Percentiles rank a stretch among this genome's conserved stretches.
Evolutionary conservation across 148 eudicot species (phyloP).

Genomic region (Drosera capensis): DNA sequence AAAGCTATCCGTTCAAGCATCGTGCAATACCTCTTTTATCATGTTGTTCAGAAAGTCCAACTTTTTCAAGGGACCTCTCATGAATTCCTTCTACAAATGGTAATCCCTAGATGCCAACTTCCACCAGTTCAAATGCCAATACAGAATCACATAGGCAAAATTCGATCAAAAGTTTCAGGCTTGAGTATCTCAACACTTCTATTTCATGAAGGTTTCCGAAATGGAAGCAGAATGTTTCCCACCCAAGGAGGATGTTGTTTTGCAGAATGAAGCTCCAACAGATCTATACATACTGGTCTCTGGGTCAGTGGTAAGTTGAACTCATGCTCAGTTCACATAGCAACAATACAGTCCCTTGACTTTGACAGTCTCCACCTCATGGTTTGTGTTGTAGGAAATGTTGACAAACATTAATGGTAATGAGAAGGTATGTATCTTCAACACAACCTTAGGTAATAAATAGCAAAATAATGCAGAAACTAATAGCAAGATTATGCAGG

Average conservation of each 20-base stretch:
- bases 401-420: constrained; percentile 22
- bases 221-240: constrained; percentile 85
- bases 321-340: not conserved
- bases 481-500: constrained; percentile 19
- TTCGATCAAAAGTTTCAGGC: not conserved
- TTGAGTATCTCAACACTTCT: not conserved
- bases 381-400: constrained; percentile 29
- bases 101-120: constrained; percentile 11
- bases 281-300: constrained; percentile 66
- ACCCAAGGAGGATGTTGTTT: constrained; percentile 65
- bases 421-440: constrained; percentile 29
- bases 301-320: constrained; percentile 60
- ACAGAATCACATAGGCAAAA: not conserved
- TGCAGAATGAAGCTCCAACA: constrained; percentile 68
- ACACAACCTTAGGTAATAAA: not conserved
- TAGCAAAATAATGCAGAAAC: constrained; percentile 3
- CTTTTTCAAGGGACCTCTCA: constrained; percentile 69
- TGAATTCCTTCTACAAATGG: constrained; percentile 65
- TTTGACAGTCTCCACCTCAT: no score
- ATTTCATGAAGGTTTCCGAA: constrained; percentile 47
- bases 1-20: constrained; percentile 71
- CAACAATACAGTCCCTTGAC: no score
- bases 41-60: constrained; percentile 40
- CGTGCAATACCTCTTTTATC: constrained; percentile 47
- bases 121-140: not conserved